Evolutionary conservation across 495 filamentous ascomycete species (phyloP).

Genomic region (Filosporella fistucella): DNA sequence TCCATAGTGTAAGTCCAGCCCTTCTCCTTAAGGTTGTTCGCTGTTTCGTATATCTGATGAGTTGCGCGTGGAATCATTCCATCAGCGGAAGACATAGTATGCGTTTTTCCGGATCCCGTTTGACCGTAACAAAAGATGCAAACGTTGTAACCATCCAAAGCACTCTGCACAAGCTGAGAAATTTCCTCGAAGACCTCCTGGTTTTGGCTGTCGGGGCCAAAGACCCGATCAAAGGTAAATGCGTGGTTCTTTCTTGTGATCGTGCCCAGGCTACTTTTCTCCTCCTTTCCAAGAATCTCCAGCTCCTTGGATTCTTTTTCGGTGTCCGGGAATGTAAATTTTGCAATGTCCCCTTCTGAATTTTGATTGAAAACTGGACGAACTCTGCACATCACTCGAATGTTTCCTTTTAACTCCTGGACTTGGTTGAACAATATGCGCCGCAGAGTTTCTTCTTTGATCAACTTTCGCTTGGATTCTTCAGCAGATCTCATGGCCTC

Average conservation of each 20-base stretch:
- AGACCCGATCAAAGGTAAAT: slow-evolving; percentile 93
- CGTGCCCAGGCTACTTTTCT: slow-evolving; percentile 75
- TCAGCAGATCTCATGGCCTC: slow-evolving; percentile 67
- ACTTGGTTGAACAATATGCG: slow-evolving; percentile 96
- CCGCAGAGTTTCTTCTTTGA: slow-evolving; percentile 85
- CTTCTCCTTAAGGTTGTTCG: slow-evolving; percentile 75
- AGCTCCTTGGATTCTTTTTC: slow-evolving; percentile 80
- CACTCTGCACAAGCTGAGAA: slow-evolving; percentile 93
- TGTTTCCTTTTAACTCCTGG: slow-evolving; percentile 98
- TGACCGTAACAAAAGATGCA: slow-evolving; percentile 99
- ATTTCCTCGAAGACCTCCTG: slow-evolving; percentile 93
- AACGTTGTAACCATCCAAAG: slow-evolving; percentile 96
- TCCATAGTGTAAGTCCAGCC: slow-evolving; percentile 95
- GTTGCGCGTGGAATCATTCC: slow-evolving; percentile 96
- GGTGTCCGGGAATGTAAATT: slow-evolving; percentile 73
- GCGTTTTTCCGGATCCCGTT: slow-evolving; percentile 94
- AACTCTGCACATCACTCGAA: slow-evolving; percentile 95
- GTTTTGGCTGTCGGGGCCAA: slow-evolving; percentile 73
- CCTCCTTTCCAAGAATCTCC: slow-evolving; percentile 74
- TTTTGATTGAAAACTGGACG: slow-evolving; percentile 61
- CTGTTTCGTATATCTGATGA: slow-evolving; percentile 86
- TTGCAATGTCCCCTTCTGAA: slow-evolving; percentile 48
- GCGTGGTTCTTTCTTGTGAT: slow-evolving; percentile 70
- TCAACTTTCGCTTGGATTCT: slow-evolving; percentile 73
- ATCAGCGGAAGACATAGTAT: slow-evolving; percentile 88